A percentile compares a stretch with the other conserved stretches of the same genome.
phyloP scores from a whole-genome alignment of 148 eudicot species.

The Polygonum maritimum region DNA sequence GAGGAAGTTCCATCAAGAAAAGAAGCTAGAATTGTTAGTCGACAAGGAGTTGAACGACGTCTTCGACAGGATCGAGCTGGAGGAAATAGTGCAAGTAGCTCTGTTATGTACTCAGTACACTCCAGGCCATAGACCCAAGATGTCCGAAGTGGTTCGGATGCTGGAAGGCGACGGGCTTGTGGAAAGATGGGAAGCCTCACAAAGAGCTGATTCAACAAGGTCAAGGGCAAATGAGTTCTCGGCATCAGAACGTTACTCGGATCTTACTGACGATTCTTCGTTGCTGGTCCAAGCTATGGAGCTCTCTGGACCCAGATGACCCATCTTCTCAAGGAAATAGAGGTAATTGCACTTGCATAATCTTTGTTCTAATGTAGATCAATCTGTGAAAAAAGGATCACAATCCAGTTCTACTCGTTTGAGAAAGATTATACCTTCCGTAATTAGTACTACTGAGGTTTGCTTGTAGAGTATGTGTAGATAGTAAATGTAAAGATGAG shows the following conservation, averaged over 20 bases:
- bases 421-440: too few relatives aligned
- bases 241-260: constrained; percentile 53
- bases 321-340: background rate
- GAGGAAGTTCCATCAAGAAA: constrained; percentile 56
- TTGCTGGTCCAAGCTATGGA: constrained; percentile 67
- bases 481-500: background rate
- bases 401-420: background rate
- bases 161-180: constrained; percentile 75
- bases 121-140: constrained; percentile 56
- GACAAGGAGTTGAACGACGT: constrained; percentile 46
- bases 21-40: constrained; percentile 51
- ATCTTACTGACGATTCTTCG: constrained; percentile 64
- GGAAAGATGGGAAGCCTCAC: constrained; percentile 75
- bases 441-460: background rate
- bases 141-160: constrained; percentile 75
- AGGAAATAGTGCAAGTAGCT: constrained; percentile 62
- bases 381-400: background rate
- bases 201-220: constrained; percentile 43
- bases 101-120: constrained; percentile 55
- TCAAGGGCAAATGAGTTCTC: constrained; percentile 40
- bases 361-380: background rate
- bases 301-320: constrained; percentile 69
- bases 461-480: background rate
- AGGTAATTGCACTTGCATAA: background rate
- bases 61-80: constrained; percentile 51